Conservation (phyloP, 768 basidiomycete genomes). For the Suillus sp. region DNA sequence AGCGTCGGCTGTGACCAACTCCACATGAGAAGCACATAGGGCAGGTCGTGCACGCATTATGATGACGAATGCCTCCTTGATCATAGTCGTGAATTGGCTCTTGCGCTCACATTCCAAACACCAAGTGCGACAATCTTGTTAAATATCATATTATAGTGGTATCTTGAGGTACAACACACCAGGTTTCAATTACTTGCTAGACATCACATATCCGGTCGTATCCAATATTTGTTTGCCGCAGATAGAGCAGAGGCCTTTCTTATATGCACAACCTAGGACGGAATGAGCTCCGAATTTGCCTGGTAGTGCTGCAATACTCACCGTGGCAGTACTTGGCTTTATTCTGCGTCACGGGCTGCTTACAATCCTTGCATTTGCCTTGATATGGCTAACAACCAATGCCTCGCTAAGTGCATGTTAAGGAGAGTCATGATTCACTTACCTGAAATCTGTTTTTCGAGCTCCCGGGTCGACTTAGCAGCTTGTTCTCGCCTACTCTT, state of each 20-base stretch:
- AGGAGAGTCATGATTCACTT: slow-evolving; percentile 26
- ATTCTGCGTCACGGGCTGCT: slow-evolving; percentile 82
- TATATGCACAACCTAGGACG: slow-evolving; percentile 77
- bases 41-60: slow-evolving; percentile 29
- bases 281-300: slow-evolving; percentile 11
- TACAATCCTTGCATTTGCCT: slow-evolving; percentile 86
- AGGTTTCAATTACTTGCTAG: slow-evolving; percentile 58
- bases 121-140: slow-evolving; percentile 11
- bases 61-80: slow-evolving; percentile 28
- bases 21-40: slow-evolving; percentile 33
- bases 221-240: slow-evolving; percentile 87
- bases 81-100: neutral
- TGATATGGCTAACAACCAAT: slow-evolving; percentile 68
- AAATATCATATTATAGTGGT: slow-evolving; percentile 25
- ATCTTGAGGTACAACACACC: slow-evolving; percentile 16
- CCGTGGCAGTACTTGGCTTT: slow-evolving; percentile 89
- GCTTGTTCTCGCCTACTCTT: slow-evolving; percentile 85
- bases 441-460: slow-evolving; percentile 81
- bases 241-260: slow-evolving; percentile 84
- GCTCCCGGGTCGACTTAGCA: slow-evolving; percentile 66
- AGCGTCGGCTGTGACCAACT: slow-evolving; percentile 19
- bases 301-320: slow-evolving; percentile 36
- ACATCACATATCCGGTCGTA: slow-evolving; percentile 83
- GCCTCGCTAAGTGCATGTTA: slow-evolving; percentile 16
- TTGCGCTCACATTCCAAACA: slow-evolving; percentile 16